Evolutionary conservation across 202 grass and related monocot genomes (phyloP), one percentile per base, ranked within the genome.

Genomic region (Bolboschoenoplectus hybrid): DNA sequence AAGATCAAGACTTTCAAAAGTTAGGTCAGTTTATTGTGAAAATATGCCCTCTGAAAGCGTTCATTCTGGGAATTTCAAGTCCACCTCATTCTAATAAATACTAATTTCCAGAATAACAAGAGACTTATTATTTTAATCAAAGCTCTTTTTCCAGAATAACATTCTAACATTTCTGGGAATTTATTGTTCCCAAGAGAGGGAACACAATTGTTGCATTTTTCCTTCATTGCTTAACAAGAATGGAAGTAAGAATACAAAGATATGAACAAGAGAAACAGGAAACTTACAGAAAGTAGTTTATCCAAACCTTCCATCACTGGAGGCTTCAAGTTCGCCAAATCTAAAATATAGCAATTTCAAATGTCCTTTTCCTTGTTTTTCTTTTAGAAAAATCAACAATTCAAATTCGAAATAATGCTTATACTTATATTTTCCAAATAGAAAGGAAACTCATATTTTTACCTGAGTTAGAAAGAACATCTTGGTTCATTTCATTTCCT

Each of bases 291-390:
- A 87, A 95, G 79, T 88, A 86, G 91, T 81, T 88, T 92, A 87
- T 92, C 96, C 82, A 98, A 91, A 86, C 93, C 96, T 90, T 94
- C 90, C 96, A 98, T 95, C 67, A 66, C 40, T 64, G 96, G 96
- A 39, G 80, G 90, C 51, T 90, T 87, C 43, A 96, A 46, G 19
- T 50, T 94, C 9, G 82, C 91, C 85, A 98, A 74, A 89, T 98
- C 93, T 98, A 82, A 88, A 72, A 36, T 9, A 82, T 80, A 60
- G 60, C 0, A 36, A 82, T 68, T 72, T 46, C 53, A 86, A 0
- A 62, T 2, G 58, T 50, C 0, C 12, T 58, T 80, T 46, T 39
- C 32, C 16, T 63, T 46, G 34, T 20, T 56, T 60, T 80, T 80
- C 5, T 26, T 26, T 26, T 26, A 26, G 26, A 26, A 8, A 20